Evolutionary conservation across 2,329 filamentous ascomycete genomes (phyloP).

Genomic region (Monilinia polystroma): DNA sequence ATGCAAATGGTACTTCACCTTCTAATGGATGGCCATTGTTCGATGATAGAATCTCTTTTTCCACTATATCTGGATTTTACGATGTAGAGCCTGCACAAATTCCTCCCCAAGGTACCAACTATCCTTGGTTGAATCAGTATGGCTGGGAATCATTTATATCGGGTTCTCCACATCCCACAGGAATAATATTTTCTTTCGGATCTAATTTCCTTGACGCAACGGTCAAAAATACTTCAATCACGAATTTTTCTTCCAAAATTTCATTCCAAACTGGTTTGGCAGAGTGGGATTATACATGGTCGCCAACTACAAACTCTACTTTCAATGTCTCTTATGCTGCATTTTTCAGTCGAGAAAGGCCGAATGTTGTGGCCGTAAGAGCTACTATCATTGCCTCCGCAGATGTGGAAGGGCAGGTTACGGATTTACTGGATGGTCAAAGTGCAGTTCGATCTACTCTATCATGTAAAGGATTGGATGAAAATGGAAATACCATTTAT

Average conservation of each 20-base stretch:
- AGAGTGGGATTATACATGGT: constrained; percentile 67
- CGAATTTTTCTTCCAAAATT: constrained; percentile 59
- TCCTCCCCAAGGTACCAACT: constrained; percentile 56
- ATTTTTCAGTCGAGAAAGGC: constrained; percentile 50
- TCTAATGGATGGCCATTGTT: constrained; percentile 69
- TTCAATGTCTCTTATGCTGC: constrained; percentile 60
- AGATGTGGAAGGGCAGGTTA: constrained; percentile 56
- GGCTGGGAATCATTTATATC: constrained; percentile 69
- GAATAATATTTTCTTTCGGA: constrained; percentile 56
- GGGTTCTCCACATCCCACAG: constrained; percentile 68
- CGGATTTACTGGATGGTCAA: constrained; percentile 66
- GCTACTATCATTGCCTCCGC: constrained; percentile 56
- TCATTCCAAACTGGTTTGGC: constrained; percentile 63
- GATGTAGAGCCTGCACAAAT: constrained; percentile 55
- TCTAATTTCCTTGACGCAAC: constrained; percentile 59
- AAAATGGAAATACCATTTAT: constrained; percentile 55
- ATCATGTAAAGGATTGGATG: constrained; percentile 54
- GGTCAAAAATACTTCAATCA: constrained; percentile 57
- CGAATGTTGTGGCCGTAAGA: constrained; percentile 48
- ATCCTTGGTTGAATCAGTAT: constrained; percentile 66
- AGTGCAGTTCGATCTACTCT: constrained; percentile 65
- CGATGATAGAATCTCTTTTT: constrained; percentile 61
- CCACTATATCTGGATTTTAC: constrained; percentile 67
- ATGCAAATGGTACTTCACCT: constrained; percentile 35
- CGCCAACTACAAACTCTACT: constrained; percentile 48